Base-by-base conservation (phyloP, 2,329 filamentous ascomycete species). In the Cadophora malorum region DNA sequence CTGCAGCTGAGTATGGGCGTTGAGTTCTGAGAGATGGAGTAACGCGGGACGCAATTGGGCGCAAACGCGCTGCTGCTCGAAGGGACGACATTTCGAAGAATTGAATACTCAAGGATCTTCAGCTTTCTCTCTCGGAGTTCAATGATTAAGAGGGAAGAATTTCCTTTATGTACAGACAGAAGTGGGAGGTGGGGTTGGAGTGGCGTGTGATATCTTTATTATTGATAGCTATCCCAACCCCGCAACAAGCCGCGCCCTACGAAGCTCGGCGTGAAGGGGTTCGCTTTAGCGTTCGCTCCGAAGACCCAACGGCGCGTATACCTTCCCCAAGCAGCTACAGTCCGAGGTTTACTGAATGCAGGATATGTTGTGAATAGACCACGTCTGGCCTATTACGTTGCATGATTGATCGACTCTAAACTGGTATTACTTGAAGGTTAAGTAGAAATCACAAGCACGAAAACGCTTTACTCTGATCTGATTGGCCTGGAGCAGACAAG, bases 21-120 rank as follows among this genome's bases (percentile, higher is more conserved):
- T 47, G 49, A 50, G 63, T 61, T 60, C 58, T 67, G 53, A 64
- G 19, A 38, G 70, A 61, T 25, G 62, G 64, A 21, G 66, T 45
- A 16, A 70, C 12, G 16, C 73, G 70, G 47, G 69, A 38, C 31
- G 72, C 69, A 63, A 73, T 38, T 55, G 75, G 72, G 63, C 71
- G 75, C 70, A 78, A 70, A 19, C 70, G 72, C 50, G 73, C 73
- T 33, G 75, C 75, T 66, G 73, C 73, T 75, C 76, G 73, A 64
- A 76, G 67, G 21, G 75, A 77, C 63, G 76, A 74, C 75, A 77
- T 77, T 52, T 12, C 60, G 67, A 49, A 16, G 38, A 50, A 55
- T 19, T 14, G n/a, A 58, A 63, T 19, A 6, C 1, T 8, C 10
- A 45, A 23, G 7, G 7, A 59, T 41, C 8, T 59, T 25, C 3